Evolutionary conservation across 192 early-diverging fungal genomes (phyloP).

Genomic region (Chytriomyces confervae): DNA sequence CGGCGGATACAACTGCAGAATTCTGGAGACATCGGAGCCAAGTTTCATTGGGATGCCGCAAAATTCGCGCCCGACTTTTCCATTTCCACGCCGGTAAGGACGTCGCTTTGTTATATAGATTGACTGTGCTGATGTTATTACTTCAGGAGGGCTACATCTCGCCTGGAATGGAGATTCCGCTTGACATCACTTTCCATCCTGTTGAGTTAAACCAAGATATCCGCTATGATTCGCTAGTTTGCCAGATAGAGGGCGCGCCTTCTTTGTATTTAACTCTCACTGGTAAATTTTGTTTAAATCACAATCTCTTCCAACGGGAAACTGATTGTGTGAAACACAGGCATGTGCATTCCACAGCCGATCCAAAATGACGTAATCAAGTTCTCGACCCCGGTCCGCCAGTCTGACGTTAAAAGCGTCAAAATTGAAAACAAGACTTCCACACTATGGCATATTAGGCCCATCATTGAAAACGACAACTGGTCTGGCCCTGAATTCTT

Average conservation of each 20-base stretch:
- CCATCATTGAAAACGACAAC: constrained; percentile 65
- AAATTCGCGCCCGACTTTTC: constrained; percentile 61
- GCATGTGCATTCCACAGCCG: constrained; percentile 61
- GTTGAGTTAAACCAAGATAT: constrained; percentile 60
- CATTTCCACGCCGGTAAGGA: constrained; percentile 50
- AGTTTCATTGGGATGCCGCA: constrained; percentile 59
- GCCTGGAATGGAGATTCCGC: constrained; percentile 64
- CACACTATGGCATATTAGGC: constrained; percentile 58
- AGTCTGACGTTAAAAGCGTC: constrained; percentile 59
- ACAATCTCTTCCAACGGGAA: background rate
- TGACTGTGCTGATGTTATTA: background rate
- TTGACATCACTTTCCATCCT: constrained; percentile 68
- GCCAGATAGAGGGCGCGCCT: constrained; percentile 52
- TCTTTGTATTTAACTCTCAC: constrained; percentile 59
- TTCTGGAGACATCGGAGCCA: constrained; percentile 62
- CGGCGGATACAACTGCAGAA: constrained; percentile 62
- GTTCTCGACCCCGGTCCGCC: constrained; percentile 61
- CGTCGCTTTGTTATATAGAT: background rate
- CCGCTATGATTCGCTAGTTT: constrained; percentile 58
- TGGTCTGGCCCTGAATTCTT: constrained; percentile 60
- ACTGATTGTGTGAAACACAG: background rate
- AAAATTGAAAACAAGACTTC: constrained; percentile 56
- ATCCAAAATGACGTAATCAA: constrained; percentile 61
- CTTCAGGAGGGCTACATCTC: constrained; percentile 65
- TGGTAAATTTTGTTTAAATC: constrained; percentile 32